A percentile compares a stretch with the other conserved stretches of the same genome.
Evolutionary conservation across 2,329 filamentous ascomycete genomes (phyloP).

Genomic region (Fusarium tjaetaba): DNA sequence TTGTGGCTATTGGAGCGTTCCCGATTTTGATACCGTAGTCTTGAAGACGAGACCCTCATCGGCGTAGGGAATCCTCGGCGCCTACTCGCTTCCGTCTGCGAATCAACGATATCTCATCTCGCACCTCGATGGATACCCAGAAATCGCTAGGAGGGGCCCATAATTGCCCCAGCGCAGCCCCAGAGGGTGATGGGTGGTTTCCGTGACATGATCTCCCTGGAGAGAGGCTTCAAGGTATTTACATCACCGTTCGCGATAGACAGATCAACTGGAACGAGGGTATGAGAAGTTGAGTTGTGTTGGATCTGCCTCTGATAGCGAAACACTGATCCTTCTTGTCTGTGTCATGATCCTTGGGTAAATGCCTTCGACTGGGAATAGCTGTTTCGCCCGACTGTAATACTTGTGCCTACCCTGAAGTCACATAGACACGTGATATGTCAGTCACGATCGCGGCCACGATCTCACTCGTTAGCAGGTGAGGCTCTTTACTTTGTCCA

Average conservation of each 20-base stretch:
- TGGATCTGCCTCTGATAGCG: background rate
- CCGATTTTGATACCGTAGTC: background rate
- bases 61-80: accelerated
- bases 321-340: too few species aligned
- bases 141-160: background rate
- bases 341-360: background rate
- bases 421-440: background rate
- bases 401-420: background rate
- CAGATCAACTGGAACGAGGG: background rate
- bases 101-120: background rate
- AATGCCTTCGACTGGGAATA: too few species aligned
- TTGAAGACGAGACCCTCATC: background rate
- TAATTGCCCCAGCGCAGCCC: background rate
- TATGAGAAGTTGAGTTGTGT: background rate
- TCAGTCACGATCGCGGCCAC: background rate
- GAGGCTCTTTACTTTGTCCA: background rate
- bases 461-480: background rate
- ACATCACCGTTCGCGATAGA: background rate
- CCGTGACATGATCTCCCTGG: background rate
- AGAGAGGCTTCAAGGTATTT: background rate
- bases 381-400: background rate
- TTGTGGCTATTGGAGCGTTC: background rate
- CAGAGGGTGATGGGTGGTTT: background rate
- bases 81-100: background rate
- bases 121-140: background rate